Conservation (phyloP, 2,329 filamentous ascomycete genomes). For the Penicillium sclerotigenum region DNA sequence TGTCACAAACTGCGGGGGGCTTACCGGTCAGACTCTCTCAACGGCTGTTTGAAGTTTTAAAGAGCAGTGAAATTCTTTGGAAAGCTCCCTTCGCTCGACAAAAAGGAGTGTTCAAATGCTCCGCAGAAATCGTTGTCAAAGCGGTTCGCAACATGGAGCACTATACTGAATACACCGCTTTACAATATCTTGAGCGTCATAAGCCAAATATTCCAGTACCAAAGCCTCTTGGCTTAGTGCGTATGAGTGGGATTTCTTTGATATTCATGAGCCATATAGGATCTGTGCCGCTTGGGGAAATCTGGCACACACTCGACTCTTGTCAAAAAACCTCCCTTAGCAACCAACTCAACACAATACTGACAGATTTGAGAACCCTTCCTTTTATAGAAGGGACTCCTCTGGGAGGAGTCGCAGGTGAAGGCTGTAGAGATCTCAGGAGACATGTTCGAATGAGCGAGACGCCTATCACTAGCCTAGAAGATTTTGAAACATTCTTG, state of each 20-base stretch:
- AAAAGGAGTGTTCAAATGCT: constrained; percentile 23
- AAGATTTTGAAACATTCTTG: constrained; percentile 23
- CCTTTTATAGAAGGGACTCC: constrained; percentile 12
- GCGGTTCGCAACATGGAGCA: constrained; percentile 19
- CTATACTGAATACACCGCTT: constrained; percentile 26
- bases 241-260: constrained; percentile 15
- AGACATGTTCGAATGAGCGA: constrained; percentile 21
- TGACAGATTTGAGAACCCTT: constrained; percentile 19
- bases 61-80: constrained; percentile 20
- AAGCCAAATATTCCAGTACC: constrained; percentile 19
- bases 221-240: constrained; percentile 18
- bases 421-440: constrained; percentile 26
- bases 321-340: constrained; percentile 19
- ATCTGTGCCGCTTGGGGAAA: constrained; percentile 11
- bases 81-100: constrained; percentile 19
- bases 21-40: constrained; percentile 5
- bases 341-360: constrained; percentile 19
- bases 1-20: neutral
- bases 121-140: constrained; percentile 20
- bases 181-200: constrained; percentile 24
- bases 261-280: constrained; percentile 23
- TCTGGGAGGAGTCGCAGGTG: constrained; percentile 22
- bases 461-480: constrained; percentile 14
- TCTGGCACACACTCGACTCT: constrained; percentile 17
- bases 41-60: constrained; percentile 15